A percentile compares a stretch with the other conserved stretches of the same genome.
These are phyloP conservation scores for Podila horticola DNA, from an alignment of 192 early-diverging fungal genomes.

Conservation along the genomic window DNA sequence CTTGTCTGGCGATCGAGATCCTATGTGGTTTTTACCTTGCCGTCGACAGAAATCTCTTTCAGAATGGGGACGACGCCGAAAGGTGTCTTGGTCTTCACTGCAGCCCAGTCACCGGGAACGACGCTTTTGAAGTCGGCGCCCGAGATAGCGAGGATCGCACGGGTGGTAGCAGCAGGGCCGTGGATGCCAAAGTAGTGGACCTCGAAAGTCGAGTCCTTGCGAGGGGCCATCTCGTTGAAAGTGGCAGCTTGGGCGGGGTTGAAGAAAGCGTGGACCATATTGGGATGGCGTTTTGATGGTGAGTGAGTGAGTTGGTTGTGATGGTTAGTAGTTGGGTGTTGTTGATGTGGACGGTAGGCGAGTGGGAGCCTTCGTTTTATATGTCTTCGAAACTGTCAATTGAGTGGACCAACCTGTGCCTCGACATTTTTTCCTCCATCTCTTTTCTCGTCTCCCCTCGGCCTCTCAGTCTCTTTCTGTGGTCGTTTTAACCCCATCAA, in stretches of 20 bases:
- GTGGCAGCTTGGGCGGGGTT: slow-evolving; percentile 27
- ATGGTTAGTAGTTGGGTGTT: background rate
- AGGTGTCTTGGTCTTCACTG: slow-evolving; percentile 51
- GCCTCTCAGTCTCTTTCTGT: too few species aligned
- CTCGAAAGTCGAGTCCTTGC: slow-evolving; percentile 23
- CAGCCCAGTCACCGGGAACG: slow-evolving; percentile 44
- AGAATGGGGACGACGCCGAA: slow-evolving; percentile 62
- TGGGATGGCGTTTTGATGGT: background rate
- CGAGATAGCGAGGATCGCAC: background rate
- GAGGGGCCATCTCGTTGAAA: slow-evolving; percentile 7
- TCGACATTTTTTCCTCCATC: too few species aligned
- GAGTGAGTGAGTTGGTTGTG: background rate
- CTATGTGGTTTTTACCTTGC: background rate
- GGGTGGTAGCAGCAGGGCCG: background rate
- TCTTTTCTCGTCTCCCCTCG: too few species aligned
- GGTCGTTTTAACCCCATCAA: too few species aligned
- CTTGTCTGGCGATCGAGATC: too few species aligned
- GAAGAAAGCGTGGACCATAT: slow-evolving; percentile 23
- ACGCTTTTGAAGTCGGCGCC: slow-evolving; percentile 12
- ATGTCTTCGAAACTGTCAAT: too few species aligned
- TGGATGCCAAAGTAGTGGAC: slow-evolving; percentile 27
- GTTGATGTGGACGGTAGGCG: too few species aligned
- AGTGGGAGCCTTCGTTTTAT: too few species aligned
- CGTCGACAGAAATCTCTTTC: slow-evolving; percentile 44
- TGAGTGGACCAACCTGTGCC: too few species aligned